Evolutionary conservation across 2,329 filamentous ascomycete genomes (phyloP).

Genomic region (Septoria petroselini): DNA sequence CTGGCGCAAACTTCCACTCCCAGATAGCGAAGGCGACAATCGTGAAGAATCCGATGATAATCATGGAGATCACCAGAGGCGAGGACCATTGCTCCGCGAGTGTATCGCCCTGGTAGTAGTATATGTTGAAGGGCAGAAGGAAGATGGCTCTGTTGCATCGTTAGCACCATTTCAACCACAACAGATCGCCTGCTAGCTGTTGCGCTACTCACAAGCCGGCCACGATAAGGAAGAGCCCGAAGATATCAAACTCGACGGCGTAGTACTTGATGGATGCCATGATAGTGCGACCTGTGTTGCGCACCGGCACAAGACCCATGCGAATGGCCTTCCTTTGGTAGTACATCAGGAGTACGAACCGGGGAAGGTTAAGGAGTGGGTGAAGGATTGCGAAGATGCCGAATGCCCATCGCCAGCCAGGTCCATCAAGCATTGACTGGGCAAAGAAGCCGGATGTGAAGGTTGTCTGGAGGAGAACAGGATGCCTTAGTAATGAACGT

Average conservation of each 20-base stretch:
- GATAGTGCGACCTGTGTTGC: conserved; percentile 25
- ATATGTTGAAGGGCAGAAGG: conserved; percentile 65
- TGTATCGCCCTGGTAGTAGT: conserved; percentile 29
- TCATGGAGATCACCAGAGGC: conserved; percentile 40
- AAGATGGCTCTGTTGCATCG: conserved; percentile 49
- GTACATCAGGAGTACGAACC: conserved; percentile 29
- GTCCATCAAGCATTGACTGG: conserved; percentile 25
- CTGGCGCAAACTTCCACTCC: conserved; percentile 56
- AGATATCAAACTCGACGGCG: conserved; percentile 31
- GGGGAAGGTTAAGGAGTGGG: conserved; percentile 28
- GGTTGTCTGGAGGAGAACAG: conserved; percentile 29
- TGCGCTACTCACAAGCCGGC: conserved; percentile 45
- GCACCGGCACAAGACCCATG: conserved; percentile 25
- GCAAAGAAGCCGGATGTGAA: conserved; percentile 31
- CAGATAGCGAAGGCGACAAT: conserved; percentile 51
- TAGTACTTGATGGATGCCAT: conserved; percentile 29
- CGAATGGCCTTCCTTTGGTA: conserved; percentile 29
- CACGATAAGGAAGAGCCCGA: conserved; percentile 32
- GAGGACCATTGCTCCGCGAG: conserved; percentile 39
- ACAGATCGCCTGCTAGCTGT: too few species aligned
- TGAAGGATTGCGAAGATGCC: conserved; percentile 35
- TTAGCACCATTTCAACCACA: too few species aligned
- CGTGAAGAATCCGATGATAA: conserved; percentile 32
- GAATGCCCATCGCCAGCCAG: conserved; percentile 35
- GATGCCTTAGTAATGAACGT: not conserved